Conservation (phyloP, 1,284 basidiomycete genomes). For the Coriolopsis trogii region DNA sequence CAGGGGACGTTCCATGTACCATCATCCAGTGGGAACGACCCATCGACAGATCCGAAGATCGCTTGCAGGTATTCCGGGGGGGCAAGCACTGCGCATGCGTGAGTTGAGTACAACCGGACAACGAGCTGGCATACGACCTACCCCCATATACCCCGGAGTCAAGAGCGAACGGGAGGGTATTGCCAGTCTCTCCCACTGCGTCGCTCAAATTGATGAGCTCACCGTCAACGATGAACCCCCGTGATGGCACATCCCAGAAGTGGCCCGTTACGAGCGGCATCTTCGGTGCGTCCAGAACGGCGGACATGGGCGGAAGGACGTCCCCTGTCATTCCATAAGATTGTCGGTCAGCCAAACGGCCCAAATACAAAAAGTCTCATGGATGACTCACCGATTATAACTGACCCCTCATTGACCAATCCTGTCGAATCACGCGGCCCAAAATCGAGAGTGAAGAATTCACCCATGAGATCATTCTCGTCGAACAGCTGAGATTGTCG, state of each 20-base stretch:
- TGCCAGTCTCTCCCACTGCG: background rate
- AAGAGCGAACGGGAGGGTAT: background rate
- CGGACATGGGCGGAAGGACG: background rate
- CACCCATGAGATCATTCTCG: background rate
- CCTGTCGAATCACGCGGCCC: background rate
- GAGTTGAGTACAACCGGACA: background rate
- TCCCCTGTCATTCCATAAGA: background rate
- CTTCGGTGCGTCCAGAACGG: background rate
- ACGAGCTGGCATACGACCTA: background rate
- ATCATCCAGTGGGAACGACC: slow-evolving; percentile 2
- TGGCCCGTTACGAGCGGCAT: slow-evolving; percentile 4
- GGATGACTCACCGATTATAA: slow-evolving; percentile 6
- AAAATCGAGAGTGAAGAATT: slow-evolving; percentile 2
- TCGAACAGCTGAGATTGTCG: background rate
- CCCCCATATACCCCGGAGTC: slow-evolving; percentile 6
- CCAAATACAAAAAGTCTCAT: too few species aligned
- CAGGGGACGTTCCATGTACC: slow-evolving; percentile 10
- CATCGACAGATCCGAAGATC: background rate
- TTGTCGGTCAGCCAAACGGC: too few species aligned
- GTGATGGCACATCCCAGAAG: slow-evolving; percentile 7
- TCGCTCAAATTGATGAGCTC: background rate
- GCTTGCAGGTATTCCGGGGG: slow-evolving; percentile 7
- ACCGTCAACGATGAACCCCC: slow-evolving; percentile 7
- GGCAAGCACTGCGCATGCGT: background rate
- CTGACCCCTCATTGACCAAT: background rate